A percentile compares a stretch with the other conserved stretches of the same genome.
Evolutionary conservation across 495 filamentous ascomycete genomes (phyloP).

Genomic region (Letharia columbiana): DNA sequence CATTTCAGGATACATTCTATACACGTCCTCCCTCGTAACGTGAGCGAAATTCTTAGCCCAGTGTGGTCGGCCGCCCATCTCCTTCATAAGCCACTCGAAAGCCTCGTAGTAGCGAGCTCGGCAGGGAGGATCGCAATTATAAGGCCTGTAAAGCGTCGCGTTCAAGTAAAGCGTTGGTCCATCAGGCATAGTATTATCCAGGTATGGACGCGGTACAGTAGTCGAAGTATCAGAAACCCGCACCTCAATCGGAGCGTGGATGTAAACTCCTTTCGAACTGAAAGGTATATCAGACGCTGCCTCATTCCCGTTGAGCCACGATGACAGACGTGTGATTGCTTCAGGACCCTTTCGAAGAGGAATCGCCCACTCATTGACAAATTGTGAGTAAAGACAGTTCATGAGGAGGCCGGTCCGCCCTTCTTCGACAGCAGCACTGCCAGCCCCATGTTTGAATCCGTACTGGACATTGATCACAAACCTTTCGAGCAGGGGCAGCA

Average conservation of each 20-base stretch:
- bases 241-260: conserved; percentile 91
- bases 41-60: conserved; percentile 94
- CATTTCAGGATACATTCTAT: conserved; percentile 46
- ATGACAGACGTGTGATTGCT: conserved; percentile 69
- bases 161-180: conserved; percentile 89
- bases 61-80: conserved; percentile 82
- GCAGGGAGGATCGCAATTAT: conserved; percentile 71
- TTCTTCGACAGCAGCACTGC: conserved; percentile 67
- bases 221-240: conserved; percentile 69
- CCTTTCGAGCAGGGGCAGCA: conserved; percentile 83
- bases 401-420: conserved; percentile 74
- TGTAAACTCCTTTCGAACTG: conserved; percentile 65
- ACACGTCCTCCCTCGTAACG: conserved; percentile 36
- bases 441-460: conserved; percentile 63
- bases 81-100: conserved; percentile 93
- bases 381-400: conserved; percentile 95
- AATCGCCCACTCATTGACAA: conserved; percentile 96
- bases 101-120: conserved; percentile 76
- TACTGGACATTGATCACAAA: conserved; percentile 95
- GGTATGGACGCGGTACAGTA: conserved; percentile 55
- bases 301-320: conserved; percentile 68
- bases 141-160: conserved; percentile 89
- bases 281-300: conserved; percentile 63
- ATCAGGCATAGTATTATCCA: conserved; percentile 61
- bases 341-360: conserved; percentile 85